phyloP scores from a whole-genome alignment of 148 eudicot genomes.

The Talinum fruticosum region DNA sequence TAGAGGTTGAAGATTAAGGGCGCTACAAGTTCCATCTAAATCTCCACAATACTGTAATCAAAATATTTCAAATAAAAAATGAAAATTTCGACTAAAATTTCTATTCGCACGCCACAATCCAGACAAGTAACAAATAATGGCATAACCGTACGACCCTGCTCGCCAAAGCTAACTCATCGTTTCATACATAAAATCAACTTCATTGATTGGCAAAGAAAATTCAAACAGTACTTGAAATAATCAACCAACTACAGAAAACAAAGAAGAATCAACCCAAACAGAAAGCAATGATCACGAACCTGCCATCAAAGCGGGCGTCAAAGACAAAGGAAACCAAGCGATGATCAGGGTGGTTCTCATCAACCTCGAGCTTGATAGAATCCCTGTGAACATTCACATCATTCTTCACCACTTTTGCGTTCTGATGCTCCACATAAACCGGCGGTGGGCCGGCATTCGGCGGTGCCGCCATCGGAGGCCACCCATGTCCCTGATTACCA shows the following conservation, averaged over 20 bases:
- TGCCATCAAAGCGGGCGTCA: slow-evolving; percentile 75
- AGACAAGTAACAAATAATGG: not conserved
- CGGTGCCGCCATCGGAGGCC: slow-evolving; percentile 35
- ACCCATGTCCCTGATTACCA: slow-evolving; percentile 31
- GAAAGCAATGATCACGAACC: slow-evolving; percentile 36
- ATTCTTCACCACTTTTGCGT: slow-evolving; percentile 72
- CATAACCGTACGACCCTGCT: not conserved
- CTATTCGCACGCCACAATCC: not conserved
- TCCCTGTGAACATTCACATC: slow-evolving; percentile 84
- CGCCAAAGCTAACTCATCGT: not conserved
- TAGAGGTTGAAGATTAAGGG: no score
- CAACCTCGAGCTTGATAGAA: slow-evolving; percentile 50
- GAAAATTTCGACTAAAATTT: no score
- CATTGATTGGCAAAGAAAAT: not conserved
- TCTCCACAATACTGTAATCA: no score
- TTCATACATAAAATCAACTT: not conserved
- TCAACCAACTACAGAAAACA: not conserved
- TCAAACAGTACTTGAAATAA: not conserved
- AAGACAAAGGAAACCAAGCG: slow-evolving; percentile 65
- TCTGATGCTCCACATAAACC: slow-evolving; percentile 64
- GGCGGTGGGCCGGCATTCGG: slow-evolving; percentile 25
- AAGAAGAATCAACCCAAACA: not conserved
- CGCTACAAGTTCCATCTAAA: no score
- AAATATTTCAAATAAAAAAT: no score
- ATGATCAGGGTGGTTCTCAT: slow-evolving; percentile 46